Base-by-base conservation (phyloP, 495 filamentous ascomycete genomes). In the Thermochaetoides thermophila region DNA sequence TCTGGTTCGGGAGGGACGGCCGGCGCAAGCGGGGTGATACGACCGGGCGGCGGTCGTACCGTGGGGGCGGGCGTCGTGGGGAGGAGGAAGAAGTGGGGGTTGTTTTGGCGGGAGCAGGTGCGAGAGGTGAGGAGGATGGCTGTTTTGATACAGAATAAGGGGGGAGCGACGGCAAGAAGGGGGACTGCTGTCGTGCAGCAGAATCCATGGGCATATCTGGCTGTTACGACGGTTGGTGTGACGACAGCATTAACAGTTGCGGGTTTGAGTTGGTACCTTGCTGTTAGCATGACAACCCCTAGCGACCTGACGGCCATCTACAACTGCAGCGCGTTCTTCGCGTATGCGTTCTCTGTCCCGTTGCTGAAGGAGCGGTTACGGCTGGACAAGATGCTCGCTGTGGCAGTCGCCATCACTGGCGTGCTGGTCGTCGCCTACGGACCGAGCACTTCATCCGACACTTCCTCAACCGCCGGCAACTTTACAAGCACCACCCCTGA, bases 301-400 rank as follows among this genome's bases (percentile, higher is more conserved):
- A 79, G 76, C 43, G 89, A 97, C 48, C 61, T 97, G 34, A 97
- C 89, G 0, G 89, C 89, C 16, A 97, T 97, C 49, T 97, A 96
- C 68, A 97, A 97, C 55, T 97, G 89, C 66, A 92, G 82, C 31
- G 86, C 89, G 29, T 97, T 97, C 59, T 97, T 95, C 55, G 89
- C 89, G 19, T 97, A 97, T 50, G 87, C 76, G 7, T 97, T 97
- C 48, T 84, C 79, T 28, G 82, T 97, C 15, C 84, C 84, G 1
- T 50, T 97, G 9, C 63, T 97, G 0, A 76, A 83, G 17, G 89
- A 97, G 53, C 78, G 76, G 48, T 47, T 91, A 8, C 74, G 80
- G 3, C 52, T 72, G 15, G 80, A 80, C 50, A 97, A 95, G 59
- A 70, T 81, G 17, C 52, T 86, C 22, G 76, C 87, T 1, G 89